A percentile compares a stretch with the other conserved stretches of the same genome.
These are phyloP conservation scores for Gossypium laxum DNA, from an alignment of 441 rosid species.

Conservation along the genomic window DNA sequence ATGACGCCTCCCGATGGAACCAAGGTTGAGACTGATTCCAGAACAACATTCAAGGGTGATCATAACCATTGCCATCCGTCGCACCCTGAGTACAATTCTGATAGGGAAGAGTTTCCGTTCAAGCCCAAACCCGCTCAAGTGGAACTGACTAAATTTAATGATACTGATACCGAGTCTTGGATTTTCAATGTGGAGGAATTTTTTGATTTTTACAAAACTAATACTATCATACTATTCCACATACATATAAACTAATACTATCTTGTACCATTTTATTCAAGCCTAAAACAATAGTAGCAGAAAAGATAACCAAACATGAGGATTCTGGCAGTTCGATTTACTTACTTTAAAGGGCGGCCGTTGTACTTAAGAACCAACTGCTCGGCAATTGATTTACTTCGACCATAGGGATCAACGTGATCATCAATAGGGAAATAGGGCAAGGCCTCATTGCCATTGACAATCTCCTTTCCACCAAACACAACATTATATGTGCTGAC, in stretches of 20 bases:
- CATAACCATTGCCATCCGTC: no score
- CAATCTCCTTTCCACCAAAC: constrained; percentile 79
- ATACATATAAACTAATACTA: not conserved
- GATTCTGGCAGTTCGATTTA: not conserved
- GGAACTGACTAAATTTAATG: no score
- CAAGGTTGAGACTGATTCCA: no score
- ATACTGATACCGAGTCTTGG: no score
- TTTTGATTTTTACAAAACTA: no score
- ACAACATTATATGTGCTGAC: constrained; percentile 87
- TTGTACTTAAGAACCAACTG: constrained; percentile 74
- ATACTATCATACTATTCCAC: not conserved
- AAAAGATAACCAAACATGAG: not conserved
- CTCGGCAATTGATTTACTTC: constrained; percentile 74
- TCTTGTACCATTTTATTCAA: not conserved
- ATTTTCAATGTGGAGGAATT: no score
- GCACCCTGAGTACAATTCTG: no score
- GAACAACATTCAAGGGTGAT: no score
- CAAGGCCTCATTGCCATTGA: constrained; percentile 62
- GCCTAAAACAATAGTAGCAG: not conserved
- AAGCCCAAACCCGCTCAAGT: no score
- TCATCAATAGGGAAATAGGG: constrained; percentile 72
- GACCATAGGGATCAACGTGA: constrained; percentile 67
- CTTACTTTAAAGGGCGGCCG: constrained; percentile 66
- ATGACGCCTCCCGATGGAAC: no score
- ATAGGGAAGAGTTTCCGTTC: no score